These are phyloP conservation scores for Lenwebbia sp. DNA, from an alignment of 345 rosid genomes.

Conservation along the genomic window DNA sequence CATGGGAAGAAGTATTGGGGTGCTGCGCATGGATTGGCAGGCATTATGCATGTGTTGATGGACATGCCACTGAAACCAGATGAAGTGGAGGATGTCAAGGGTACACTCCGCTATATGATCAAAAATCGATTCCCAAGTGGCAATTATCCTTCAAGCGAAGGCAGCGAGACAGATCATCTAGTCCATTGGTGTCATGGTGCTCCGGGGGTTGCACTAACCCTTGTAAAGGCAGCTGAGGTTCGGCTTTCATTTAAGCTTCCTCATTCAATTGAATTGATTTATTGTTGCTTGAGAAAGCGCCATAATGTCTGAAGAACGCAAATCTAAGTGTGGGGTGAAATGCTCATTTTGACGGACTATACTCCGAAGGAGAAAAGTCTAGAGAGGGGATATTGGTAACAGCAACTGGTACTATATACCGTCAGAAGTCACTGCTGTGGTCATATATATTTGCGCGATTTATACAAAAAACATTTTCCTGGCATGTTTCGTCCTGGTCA, in stretches of 20 bases:
- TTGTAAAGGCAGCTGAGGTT: slow-evolving; percentile 64
- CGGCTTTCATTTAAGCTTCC: neutral
- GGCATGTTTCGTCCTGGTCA: neutral
- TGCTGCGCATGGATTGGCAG: slow-evolving; percentile 68
- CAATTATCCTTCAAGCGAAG: slow-evolving; percentile 59
- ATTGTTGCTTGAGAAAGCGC: neutral
- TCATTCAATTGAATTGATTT: neutral
- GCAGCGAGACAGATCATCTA: slow-evolving; percentile 36
- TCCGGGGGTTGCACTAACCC: slow-evolving; percentile 56
- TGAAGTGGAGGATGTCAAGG: slow-evolving; percentile 55
- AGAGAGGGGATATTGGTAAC: neutral
- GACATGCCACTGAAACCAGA: slow-evolving; percentile 51
- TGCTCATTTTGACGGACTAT: neutral
- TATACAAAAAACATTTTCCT: too few species aligned
- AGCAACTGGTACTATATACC: neutral
- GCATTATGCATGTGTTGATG: slow-evolving; percentile 61
- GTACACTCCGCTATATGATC: slow-evolving; percentile 50
- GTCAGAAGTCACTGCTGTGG: neutral
- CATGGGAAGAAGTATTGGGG: slow-evolving; percentile 72
- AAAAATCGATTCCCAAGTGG: slow-evolving; percentile 46
- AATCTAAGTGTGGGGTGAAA: neutral
- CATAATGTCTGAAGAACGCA: neutral
- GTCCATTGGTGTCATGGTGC: slow-evolving; percentile 83
- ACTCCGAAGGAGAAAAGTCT: neutral
- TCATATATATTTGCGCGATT: neutral